Evolutionary conservation across 805 yeast species (phyloP).

Genomic region (Candida stauntonica): DNA sequence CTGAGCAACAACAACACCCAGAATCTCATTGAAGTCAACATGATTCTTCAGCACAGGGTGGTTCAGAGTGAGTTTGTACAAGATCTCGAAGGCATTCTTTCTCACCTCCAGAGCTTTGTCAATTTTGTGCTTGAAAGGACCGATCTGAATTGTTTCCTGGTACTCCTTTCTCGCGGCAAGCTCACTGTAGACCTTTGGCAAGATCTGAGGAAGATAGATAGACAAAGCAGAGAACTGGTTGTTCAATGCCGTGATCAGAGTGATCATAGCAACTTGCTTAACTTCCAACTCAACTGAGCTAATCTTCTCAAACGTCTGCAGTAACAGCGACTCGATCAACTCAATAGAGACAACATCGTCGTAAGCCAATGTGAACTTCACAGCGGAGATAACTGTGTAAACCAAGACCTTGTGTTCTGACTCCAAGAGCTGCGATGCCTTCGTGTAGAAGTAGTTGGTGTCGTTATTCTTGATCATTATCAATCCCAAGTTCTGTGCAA

Average conservation of each 20-base stretch:
- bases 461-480: conserved; percentile 28
- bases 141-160: conserved; percentile 69
- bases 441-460: conserved; percentile 28
- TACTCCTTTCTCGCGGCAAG: conserved; percentile 51
- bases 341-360: conserved; percentile 24
- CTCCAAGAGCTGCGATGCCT: conserved; percentile 20
- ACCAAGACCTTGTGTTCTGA: conserved; percentile 19
- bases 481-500: conserved; percentile 24
- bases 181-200: conserved; percentile 52
- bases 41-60: conserved; percentile 19
- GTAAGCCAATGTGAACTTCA: conserved; percentile 34
- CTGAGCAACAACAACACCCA: conserved; percentile 31
- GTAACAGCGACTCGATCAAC: conserved; percentile 21
- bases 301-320: conserved; percentile 25
- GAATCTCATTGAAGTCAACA: conserved; percentile 32
- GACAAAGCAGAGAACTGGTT: conserved; percentile 46
- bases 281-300: conserved; percentile 43
- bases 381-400: conserved; percentile 32
- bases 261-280: conserved; percentile 55
- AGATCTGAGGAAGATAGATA: conserved; percentile 40
- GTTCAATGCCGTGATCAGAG: conserved; percentile 55
- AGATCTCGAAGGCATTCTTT: conserved; percentile 64
- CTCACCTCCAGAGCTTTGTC: conserved; percentile 76
- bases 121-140: conserved; percentile 79
- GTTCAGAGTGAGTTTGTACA: conserved; percentile 45